Evolutionary conservation across 148 eudicot genomes (phyloP).

Genomic region (Rhododendron molle): DNA sequence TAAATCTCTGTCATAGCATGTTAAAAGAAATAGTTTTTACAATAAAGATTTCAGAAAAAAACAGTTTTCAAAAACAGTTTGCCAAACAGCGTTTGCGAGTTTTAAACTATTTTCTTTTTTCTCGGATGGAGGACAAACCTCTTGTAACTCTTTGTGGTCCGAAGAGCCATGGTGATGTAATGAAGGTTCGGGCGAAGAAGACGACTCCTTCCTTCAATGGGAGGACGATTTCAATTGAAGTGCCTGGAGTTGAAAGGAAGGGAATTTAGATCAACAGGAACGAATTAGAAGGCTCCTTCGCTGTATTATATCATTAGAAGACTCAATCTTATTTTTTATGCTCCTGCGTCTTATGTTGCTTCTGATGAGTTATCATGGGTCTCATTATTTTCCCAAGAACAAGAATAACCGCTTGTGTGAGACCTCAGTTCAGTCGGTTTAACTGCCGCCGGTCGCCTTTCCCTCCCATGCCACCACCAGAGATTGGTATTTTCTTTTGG

Average conservation of each 20-base stretch:
- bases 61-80: too few relatives aligned
- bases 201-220: neutral
- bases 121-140: neutral
- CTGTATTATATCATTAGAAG: neutral
- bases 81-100: neutral
- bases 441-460: too few relatives aligned
- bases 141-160: neutral
- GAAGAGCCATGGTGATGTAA: neutral
- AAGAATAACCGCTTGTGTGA: too few relatives aligned
- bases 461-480: neutral
- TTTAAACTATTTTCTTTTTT: neutral
- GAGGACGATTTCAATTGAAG: neutral
- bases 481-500: neutral
- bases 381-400: neutral
- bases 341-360: neutral
- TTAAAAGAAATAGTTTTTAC: neutral
- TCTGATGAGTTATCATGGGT: neutral
- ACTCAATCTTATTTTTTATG: neutral
- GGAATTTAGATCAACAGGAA: neutral
- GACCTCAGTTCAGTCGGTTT: too few relatives aligned
- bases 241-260: neutral
- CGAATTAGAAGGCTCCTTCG: neutral
- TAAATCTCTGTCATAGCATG: neutral
- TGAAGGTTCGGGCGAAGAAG: neutral
- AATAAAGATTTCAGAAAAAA: neutral